These are phyloP conservation scores for Ceratocystis alfenasii DNA, from an alignment of 2,329 filamentous ascomycete genomes.

Conservation along the genomic window DNA sequence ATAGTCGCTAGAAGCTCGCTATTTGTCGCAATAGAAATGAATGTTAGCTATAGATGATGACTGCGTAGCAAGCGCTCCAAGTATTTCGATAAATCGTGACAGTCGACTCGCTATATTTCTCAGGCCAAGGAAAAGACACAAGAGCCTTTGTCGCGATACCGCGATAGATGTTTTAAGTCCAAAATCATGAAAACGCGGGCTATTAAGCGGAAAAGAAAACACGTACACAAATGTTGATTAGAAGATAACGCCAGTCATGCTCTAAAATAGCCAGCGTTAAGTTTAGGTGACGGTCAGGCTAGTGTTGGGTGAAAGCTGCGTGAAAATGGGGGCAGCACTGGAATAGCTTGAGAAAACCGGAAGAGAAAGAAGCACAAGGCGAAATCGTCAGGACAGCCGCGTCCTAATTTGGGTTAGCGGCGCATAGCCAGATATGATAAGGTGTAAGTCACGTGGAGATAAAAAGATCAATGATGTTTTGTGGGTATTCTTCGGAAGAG, in stretches of 20 bases:
- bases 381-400: slow-evolving; percentile 21
- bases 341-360: slow-evolving; percentile 12
- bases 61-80: background rate
- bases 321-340: slow-evolving; percentile 8
- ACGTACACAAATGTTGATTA: slow-evolving; percentile 8
- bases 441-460: slow-evolving; percentile 19
- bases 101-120: background rate
- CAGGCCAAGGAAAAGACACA: background rate
- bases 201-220: background rate
- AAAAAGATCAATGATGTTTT: background rate
- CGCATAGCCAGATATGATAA: slow-evolving; percentile 20
- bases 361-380: slow-evolving; percentile 19
- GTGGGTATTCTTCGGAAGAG: slow-evolving; percentile 16
- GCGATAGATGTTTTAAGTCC: background rate
- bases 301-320: background rate
- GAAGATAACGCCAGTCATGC: background rate
- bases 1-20: slow-evolving; percentile 29
- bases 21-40: slow-evolving; percentile 8
- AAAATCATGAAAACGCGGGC: background rate
- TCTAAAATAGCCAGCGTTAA: background rate
- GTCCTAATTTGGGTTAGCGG: slow-evolving; percentile 20
- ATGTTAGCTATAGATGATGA: background rate
- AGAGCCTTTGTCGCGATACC: slow-evolving; percentile 1
- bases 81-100: background rate
- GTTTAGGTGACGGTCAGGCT: background rate